Percentiles rank a stretch among this genome's conserved stretches.
These are phyloP conservation scores for Rhodocollybia butyracea DNA, from an alignment of 768 basidiomycete species.

Conservation along the genomic window DNA sequence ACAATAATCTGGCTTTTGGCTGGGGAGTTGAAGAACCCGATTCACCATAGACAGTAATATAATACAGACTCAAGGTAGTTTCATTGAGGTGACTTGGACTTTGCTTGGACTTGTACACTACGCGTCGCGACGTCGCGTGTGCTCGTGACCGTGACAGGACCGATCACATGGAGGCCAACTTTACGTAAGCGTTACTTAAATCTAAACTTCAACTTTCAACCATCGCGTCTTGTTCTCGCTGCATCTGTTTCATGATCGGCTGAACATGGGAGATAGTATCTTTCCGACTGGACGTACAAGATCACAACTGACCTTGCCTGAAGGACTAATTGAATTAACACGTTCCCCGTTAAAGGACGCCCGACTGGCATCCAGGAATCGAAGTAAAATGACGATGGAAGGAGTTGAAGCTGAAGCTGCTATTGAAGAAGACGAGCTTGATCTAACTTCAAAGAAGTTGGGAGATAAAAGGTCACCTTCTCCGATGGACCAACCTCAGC, in stretches of 20 bases:
- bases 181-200: no score
- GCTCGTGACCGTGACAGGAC: no score
- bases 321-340: neutral
- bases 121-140: no score
- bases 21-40: no score
- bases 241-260: constrained; percentile 5
- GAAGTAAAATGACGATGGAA: neutral
- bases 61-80: no score
- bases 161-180: no score
- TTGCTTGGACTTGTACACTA: no score
- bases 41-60: no score
- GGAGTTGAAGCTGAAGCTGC: neutral
- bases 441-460: neutral
- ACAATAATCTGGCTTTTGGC: no score
- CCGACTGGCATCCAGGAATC: neutral
- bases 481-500: neutral
- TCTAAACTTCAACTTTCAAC: constrained; percentile 2
- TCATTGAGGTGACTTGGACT: no score
- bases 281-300: neutral
- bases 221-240: neutral
- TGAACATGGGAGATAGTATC: neutral
- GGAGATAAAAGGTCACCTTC: constrained; percentile 8
- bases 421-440: neutral
- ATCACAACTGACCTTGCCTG: neutral
- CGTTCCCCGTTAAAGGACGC: constrained; percentile 8